These are phyloP conservation scores for Aspergillus sp. DNA, from an alignment of 2,329 filamentous ascomycete genomes.

Conservation along the genomic window DNA sequence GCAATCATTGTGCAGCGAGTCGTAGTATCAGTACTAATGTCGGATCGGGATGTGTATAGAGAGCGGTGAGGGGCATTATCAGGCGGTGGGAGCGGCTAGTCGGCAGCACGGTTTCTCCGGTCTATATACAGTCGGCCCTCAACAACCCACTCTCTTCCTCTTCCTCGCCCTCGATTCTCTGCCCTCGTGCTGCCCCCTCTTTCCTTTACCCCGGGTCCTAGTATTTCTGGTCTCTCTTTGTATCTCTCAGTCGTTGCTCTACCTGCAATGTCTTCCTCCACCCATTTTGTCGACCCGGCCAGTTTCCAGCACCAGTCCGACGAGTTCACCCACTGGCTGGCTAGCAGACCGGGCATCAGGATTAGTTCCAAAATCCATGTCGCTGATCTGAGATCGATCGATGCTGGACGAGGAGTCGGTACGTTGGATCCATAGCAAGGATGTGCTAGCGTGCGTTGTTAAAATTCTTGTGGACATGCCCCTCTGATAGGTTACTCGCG, in stretches of 20 bases:
- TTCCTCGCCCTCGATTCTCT: not conserved
- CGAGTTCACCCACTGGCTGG: constrained; percentile 51
- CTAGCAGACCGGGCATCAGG: constrained; percentile 39
- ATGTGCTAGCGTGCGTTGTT: constrained; percentile 9
- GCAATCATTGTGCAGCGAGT: constrained; percentile 47
- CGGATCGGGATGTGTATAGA: not conserved
- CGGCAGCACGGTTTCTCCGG: constrained; percentile 20
- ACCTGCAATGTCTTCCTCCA: constrained; percentile 24
- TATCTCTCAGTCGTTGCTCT: constrained; percentile 1
- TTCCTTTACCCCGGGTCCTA: constrained; percentile 4
- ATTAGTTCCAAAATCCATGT: constrained; percentile 51
- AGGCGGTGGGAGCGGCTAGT: constrained; percentile 7
- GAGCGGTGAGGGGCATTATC: constrained; percentile 7
- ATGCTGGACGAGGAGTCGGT: constrained; percentile 56
- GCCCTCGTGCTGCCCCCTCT: constrained; percentile 2
- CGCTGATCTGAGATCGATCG: constrained; percentile 46
- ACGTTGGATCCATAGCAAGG: constrained; percentile 28
- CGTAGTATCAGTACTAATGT: not conserved
- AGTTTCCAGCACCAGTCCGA: constrained; percentile 39
- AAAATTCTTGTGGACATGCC: constrained; percentile 7
- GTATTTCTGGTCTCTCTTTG: not conserved
- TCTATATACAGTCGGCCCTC: constrained; percentile 7
- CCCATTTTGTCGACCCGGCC: constrained; percentile 25
- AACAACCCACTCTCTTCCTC: not conserved
- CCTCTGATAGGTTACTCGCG: constrained; percentile 14